phyloP scores from a whole-genome alignment of 768 basidiomycete genomes.

The Heimioporus sp. region DNA sequence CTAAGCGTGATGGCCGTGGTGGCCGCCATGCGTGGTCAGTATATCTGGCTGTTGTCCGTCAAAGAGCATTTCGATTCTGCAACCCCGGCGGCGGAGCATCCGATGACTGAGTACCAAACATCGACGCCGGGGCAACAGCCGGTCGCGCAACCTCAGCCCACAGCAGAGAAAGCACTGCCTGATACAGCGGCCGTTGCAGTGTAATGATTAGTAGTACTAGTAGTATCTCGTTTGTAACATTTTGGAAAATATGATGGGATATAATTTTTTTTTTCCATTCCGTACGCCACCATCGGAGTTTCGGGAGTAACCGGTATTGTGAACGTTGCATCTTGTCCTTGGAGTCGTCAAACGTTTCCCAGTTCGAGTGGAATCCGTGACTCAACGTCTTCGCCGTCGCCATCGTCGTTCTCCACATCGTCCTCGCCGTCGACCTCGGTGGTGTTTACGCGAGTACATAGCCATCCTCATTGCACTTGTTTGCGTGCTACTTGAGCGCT shows the following conservation, averaged over 20 bases:
- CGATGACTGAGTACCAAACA: conserved; percentile 16
- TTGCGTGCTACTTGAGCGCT: conserved; percentile 14
- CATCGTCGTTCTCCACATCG: conserved; percentile 2
- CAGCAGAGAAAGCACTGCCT: not conserved
- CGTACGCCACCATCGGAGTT: conserved; percentile 30
- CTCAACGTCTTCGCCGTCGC: conserved; percentile 8
- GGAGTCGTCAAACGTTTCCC: conserved; percentile 14
- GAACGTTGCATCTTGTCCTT: conserved; percentile 8
- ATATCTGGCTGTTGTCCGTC: conserved; percentile 34
- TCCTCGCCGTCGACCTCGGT: conserved; percentile 7
- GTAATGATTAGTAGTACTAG: not conserved
- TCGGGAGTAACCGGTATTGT: conserved; percentile 25
- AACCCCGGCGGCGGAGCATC: conserved; percentile 6
- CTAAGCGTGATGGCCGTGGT: conserved; percentile 26
- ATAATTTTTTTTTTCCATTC: not conserved
- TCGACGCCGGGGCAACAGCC: conserved; percentile 7
- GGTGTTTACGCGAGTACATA: conserved; percentile 7
- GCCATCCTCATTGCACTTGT: conserved; percentile 11
- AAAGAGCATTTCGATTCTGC: conserved; percentile 23
- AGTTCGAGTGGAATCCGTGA: conserved; percentile 14
- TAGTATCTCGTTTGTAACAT: not conserved
- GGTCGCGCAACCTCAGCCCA: not conserved
- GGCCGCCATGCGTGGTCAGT: conserved; percentile 27
- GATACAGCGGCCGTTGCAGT: not conserved
- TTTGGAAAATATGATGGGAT: not conserved